These are phyloP conservation scores for Fraxinus anomala DNA, from an alignment of 257 asterid genomes.

Conservation along the genomic window DNA sequence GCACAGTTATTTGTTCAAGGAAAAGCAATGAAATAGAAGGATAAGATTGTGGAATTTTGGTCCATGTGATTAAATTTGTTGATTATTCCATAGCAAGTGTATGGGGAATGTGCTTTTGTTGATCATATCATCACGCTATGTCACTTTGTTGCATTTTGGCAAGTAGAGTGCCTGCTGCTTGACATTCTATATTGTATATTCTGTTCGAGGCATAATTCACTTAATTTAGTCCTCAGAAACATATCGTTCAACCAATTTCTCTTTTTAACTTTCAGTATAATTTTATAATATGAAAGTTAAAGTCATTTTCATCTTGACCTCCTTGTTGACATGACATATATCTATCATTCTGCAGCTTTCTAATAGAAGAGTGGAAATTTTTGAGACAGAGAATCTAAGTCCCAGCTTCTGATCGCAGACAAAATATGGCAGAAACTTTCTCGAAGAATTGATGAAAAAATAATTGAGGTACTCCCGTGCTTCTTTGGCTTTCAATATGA, in stretches of 20 bases:
- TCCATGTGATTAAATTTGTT: neutral
- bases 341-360: slow-evolving; percentile 56
- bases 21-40: neutral
- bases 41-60: neutral
- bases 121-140: neutral
- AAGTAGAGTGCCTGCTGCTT: neutral
- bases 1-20: neutral
- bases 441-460: slow-evolving; percentile 52
- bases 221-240: neutral
- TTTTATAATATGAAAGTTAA: slow-evolving; percentile 3
- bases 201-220: neutral
- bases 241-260: neutral
- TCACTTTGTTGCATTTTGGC: neutral
- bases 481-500: slow-evolving; percentile 7
- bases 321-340: slow-evolving; percentile 13
- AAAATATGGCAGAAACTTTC: slow-evolving; percentile 61
- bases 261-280: neutral
- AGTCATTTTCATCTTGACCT: slow-evolving; percentile 12
- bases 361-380: slow-evolving; percentile 74
- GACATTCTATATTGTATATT: neutral
- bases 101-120: neutral
- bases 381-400: slow-evolving; percentile 37
- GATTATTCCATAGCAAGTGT: neutral
- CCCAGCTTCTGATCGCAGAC: slow-evolving; percentile 51
- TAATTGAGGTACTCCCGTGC: slow-evolving; percentile 53